A percentile compares a stretch with the other conserved stretches of the same genome.
phyloP scores from a whole-genome alignment of 2,329 filamentous ascomycete species.

The Fusarium solani-melongenae region DNA sequence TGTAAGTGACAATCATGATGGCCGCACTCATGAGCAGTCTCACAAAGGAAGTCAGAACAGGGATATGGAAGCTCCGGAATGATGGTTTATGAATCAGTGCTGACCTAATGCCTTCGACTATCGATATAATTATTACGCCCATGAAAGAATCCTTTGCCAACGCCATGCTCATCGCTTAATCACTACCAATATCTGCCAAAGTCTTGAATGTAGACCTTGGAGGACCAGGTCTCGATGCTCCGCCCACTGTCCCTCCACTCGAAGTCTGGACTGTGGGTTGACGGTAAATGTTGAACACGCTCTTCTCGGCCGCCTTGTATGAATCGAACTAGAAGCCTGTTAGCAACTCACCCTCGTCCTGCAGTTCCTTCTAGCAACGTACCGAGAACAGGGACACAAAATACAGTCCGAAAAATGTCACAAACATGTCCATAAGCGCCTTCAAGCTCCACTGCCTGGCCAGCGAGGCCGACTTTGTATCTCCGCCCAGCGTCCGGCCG shows the following conservation, averaged over 20 bases:
- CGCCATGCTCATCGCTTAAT: slow-evolving; percentile 29
- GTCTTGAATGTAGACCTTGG: slow-evolving; percentile 60
- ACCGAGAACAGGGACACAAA: slow-evolving; percentile 70
- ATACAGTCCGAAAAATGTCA: slow-evolving; percentile 71
- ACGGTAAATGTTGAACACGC: slow-evolving; percentile 66
- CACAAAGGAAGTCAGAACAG: neutral
- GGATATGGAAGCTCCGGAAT: neutral
- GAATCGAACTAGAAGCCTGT: slow-evolving; percentile 64
- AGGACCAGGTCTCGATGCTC: slow-evolving; percentile 40
- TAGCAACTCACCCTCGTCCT: slow-evolving; percentile 25
- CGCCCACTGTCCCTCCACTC: slow-evolving; percentile 33
- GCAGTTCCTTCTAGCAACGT: slow-evolving; percentile 44
- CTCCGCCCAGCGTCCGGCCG: slow-evolving; percentile 68
- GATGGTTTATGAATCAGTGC: neutral
- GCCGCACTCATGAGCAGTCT: neutral
- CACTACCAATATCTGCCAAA: slow-evolving; percentile 61
- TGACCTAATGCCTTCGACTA: neutral
- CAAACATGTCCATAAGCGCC: slow-evolving; percentile 59
- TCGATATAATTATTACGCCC: neutral
- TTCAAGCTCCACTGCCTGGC: slow-evolving; percentile 50
- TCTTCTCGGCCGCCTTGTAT: slow-evolving; percentile 70
- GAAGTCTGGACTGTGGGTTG: slow-evolving; percentile 40
- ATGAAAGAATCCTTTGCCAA: slow-evolving; percentile 3
- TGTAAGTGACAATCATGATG: slow-evolving; percentile 8
- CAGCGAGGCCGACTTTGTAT: slow-evolving; percentile 31